phyloP scores from a whole-genome alignment of 257 asterid species.

The Solanum dulcamara region DNA sequence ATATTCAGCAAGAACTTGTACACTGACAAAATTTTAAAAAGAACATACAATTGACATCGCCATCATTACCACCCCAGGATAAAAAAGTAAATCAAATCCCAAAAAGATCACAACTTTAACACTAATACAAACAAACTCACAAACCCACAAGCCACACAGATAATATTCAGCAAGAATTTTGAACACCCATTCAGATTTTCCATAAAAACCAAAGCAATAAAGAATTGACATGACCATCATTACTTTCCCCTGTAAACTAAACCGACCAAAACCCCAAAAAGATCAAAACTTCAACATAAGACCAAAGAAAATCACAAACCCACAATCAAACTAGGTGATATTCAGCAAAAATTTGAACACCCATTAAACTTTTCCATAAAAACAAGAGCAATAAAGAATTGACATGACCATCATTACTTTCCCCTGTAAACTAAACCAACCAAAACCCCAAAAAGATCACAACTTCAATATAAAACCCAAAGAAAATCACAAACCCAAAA shows the following conservation, averaged over 20 bases:
- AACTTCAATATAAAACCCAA: neutral
- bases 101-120: conserved; percentile 5
- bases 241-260: neutral
- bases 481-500: neutral
- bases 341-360: neutral
- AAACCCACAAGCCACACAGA: neutral
- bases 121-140: neutral
- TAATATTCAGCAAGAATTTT: neutral
- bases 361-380: neutral
- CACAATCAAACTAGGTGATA: neutral
- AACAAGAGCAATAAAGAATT: neutral
- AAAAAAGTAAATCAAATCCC: neutral
- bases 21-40: neutral
- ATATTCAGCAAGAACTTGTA: neutral
- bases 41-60: neutral
- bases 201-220: neutral
- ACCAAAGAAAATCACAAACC: neutral
- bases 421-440: neutral
- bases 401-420: neutral
- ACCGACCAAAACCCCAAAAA: neutral
- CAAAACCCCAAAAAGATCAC: neutral
- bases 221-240: neutral
- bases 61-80: neutral
- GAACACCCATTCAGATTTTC: neutral
- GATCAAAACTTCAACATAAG: neutral